Base-by-base conservation (phyloP, 306 rosid genomes). In the Aeschynomene evenia region DNA sequence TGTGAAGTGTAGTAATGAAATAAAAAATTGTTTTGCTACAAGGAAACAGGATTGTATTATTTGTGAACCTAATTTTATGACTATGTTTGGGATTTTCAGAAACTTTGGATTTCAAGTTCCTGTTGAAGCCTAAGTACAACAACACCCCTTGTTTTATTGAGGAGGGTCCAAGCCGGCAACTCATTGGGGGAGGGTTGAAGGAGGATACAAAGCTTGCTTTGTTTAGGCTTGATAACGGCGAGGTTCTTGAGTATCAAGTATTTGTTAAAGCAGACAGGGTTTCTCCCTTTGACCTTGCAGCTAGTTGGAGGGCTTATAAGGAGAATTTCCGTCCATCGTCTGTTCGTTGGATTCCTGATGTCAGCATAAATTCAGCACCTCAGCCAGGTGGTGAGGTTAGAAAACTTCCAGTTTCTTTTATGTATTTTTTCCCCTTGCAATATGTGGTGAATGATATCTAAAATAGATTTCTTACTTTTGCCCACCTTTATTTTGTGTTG, bases 251-350 rank as follows among this genome's bases (percentile, higher is more conserved):
- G 89, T 91, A 85, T 71, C 86, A 82, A 66, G 97, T 94, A 36
- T 85, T 88, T 81, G 88, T 89, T 53, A 87, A 84, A 71, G 97
- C 99, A 16, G 87, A 87, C 67, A 85, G 92, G 83, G 99, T 94
- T 66, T 94, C 99, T 14, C 99, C 99, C 7, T 88, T 94, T 79
- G 97, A 94, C 73, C 99, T 94, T 72, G 99, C 99, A 1, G 99
- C 97, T 33, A 94, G 99, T 84, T 94, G 99, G 99, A 88, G 99
- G 82, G 97, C 99, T 60, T 94, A 94, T 74, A 89, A 84, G 72
- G 99, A 88, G 67, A 94, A 94, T 65, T 87, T 94, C 34, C 89
- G 99, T 74, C 92, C 97, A 26, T 94, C 99, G 0, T 78, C 99
- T 33, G 99, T 57, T 69, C 91, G 99, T 22, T 92, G 99, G 76